Percentiles rank a stretch among this genome's conserved stretches.
phyloP scores from a whole-genome alignment of 2,329 filamentous ascomycete species.

The Cladosporium sp. region DNA sequence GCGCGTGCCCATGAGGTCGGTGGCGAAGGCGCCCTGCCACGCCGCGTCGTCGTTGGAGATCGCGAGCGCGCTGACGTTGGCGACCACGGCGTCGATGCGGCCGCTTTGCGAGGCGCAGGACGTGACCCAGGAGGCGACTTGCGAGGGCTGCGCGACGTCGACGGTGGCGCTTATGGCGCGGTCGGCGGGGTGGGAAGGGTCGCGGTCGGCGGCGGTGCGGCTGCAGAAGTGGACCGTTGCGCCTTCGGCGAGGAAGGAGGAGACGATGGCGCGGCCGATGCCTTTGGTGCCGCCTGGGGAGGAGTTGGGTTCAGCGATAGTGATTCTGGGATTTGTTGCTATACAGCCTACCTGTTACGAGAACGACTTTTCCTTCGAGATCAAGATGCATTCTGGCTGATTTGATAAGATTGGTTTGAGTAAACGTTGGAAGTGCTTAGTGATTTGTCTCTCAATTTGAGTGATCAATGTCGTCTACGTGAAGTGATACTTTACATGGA shows the following conservation, averaged over 20 bases:
- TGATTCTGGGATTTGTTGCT: not conserved
- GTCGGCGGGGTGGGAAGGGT: conserved; percentile 16
- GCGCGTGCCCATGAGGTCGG: conserved; percentile 32
- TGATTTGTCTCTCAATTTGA: too few species aligned
- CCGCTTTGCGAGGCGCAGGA: conserved; percentile 17
- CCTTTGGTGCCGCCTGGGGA: conserved; percentile 28
- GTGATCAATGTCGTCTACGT: too few species aligned
- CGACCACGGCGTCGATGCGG: conserved; percentile 26
- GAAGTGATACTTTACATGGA: too few species aligned
- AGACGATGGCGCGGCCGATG: conserved; percentile 26
- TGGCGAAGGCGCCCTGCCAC: conserved; percentile 27
- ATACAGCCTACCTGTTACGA: conserved; percentile 27
- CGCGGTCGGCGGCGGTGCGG: conserved; percentile 20
- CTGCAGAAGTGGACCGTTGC: conserved; percentile 29
- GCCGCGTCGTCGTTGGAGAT: conserved; percentile 21
- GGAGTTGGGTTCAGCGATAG: not conserved
- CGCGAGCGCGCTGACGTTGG: conserved; percentile 28
- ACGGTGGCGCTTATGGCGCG: conserved; percentile 21
- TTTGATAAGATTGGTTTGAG: not conserved
- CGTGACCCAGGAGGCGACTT: conserved; percentile 22
- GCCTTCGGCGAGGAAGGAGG: conserved; percentile 24
- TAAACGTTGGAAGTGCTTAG: too few species aligned
- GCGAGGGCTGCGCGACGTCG: conserved; percentile 20
- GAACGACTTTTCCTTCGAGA: conserved; percentile 31
- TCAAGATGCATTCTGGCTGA: conserved; percentile 28